These are phyloP conservation scores for Azolla pinnata DNA, from an alignment of 75 land plant species.

Conservation along the genomic window DNA sequence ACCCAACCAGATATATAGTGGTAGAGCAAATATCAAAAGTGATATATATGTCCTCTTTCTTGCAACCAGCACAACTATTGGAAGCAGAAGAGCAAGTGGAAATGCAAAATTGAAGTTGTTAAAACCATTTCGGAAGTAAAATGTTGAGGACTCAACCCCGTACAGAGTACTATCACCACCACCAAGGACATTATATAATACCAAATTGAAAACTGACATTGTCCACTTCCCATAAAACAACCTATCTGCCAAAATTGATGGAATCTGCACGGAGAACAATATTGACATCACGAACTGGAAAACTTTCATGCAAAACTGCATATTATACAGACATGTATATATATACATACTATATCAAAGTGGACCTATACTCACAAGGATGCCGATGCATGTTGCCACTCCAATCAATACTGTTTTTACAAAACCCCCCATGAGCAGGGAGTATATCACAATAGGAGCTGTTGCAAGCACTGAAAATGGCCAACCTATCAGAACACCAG, in stretches of 20 bases:
- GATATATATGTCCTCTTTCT: conserved; percentile 36
- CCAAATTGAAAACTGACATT: conserved; percentile 75
- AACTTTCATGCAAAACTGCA: not conserved
- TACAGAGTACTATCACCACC: conserved; percentile 92
- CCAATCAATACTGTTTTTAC: conserved; percentile 53
- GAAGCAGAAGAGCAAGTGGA: conserved; percentile 61
- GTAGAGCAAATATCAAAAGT: conserved; percentile 60
- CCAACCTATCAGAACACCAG: conserved; percentile 93
- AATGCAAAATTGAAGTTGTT: conserved; percentile 91
- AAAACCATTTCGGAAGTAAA: conserved; percentile 80
- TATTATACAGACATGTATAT: not conserved
- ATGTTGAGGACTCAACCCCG: conserved; percentile 81
- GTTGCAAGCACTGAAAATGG: conserved; percentile 84
- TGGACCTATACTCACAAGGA: conserved; percentile 46
- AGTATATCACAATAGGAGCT: conserved; percentile 62
- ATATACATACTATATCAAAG: not conserved
- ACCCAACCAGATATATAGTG: conserved; percentile 80
- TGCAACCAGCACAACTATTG: conserved; percentile 37
- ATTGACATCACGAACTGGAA: not conserved
- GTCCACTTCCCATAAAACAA: conserved; percentile 83
- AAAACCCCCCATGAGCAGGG: conserved; percentile 43
- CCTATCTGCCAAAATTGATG: conserved; percentile 57
- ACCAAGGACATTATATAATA: conserved; percentile 79
- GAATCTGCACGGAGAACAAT: no score
- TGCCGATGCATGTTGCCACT: conserved; percentile 37